These are phyloP conservation scores for Chaetomiaceae sp. DNA, from an alignment of 2,329 filamentous ascomycete species.

Conservation along the genomic window DNA sequence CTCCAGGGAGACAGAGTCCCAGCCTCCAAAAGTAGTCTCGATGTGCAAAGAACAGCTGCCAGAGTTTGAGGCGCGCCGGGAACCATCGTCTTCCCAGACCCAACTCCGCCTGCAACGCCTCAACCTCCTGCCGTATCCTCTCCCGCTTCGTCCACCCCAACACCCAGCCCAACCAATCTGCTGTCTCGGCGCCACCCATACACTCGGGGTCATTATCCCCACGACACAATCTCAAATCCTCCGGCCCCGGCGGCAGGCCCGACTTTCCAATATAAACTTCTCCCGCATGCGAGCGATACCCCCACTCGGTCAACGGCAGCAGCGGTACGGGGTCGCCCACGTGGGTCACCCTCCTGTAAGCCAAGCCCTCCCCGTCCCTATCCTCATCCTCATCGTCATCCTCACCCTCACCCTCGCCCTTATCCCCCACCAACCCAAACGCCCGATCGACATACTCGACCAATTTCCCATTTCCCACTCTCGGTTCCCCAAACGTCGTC, in stretches of 20 bases:
- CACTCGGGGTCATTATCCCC: constrained; percentile 70
- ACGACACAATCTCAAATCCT: constrained; percentile 66
- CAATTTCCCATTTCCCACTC: constrained; percentile 55
- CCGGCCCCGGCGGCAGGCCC: constrained; percentile 61
- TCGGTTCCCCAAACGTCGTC: constrained; percentile 91
- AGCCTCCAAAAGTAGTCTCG: constrained; percentile 95
- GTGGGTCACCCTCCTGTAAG: constrained; percentile 80
- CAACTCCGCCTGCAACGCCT: constrained; percentile 27
- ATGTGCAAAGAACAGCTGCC: constrained; percentile 90
- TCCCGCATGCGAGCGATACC: constrained; percentile 76
- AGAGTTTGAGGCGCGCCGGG: constrained; percentile 65
- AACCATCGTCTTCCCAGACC: constrained; percentile 58
- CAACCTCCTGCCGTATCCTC: constrained; percentile 20
- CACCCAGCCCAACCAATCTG: constrained; percentile 28
- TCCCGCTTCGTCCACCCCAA: constrained; percentile 11
- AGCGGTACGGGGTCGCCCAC: constrained; percentile 82
- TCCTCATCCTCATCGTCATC: constrained; percentile 25
- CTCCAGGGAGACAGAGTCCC: constrained; percentile 81
- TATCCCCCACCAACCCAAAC: constrained; percentile 41
- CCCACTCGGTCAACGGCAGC: constrained; percentile 82
- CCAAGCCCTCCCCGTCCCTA: constrained; percentile 30
- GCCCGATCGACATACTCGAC: constrained; percentile 51
- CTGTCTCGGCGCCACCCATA: constrained; percentile 56
- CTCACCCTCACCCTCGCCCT: too few relatives aligned
- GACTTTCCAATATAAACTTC: constrained; percentile 80